Conservation (phyloP, 2,329 filamentous ascomycete genomes). For the Aureobasidium sp. region DNA sequence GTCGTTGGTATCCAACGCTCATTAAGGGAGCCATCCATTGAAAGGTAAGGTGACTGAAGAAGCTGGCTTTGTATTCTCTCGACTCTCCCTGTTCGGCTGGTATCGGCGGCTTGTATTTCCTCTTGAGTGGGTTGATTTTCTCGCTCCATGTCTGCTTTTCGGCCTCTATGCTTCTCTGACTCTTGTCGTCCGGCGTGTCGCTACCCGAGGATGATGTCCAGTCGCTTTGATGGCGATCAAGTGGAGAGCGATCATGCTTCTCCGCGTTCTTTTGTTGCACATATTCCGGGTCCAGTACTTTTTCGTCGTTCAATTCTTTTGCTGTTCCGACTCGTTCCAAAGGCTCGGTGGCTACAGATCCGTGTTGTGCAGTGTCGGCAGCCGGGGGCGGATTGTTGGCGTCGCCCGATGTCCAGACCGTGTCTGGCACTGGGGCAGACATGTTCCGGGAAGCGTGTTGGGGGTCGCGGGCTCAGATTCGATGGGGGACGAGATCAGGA, state of each 20-base stretch:
- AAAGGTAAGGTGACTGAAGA: slow-evolving; percentile 71
- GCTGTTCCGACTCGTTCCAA: slow-evolving; percentile 28
- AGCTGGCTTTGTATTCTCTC: slow-evolving; percentile 62
- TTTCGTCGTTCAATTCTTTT: slow-evolving; percentile 29
- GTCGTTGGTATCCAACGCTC: slow-evolving; percentile 75
- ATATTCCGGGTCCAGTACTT: slow-evolving; percentile 25
- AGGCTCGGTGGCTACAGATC: slow-evolving; percentile 34
- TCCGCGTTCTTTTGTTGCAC: slow-evolving; percentile 16
- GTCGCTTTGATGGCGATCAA: slow-evolving; percentile 24
- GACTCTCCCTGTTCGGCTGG: slow-evolving; percentile 48
- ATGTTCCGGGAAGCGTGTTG: slow-evolving; percentile 13
- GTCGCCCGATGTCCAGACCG: slow-evolving; percentile 30
- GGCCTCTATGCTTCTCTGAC: slow-evolving; percentile 17
- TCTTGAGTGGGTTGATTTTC: slow-evolving; percentile 41
- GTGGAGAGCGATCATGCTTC: slow-evolving; percentile 13
- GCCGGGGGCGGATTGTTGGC: slow-evolving; percentile 27
- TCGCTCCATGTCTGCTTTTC: slow-evolving; percentile 55
- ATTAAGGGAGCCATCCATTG: slow-evolving; percentile 89
- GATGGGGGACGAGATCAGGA: background rate
- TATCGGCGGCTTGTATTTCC: slow-evolving; percentile 45
- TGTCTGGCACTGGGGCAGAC: slow-evolving; percentile 27
- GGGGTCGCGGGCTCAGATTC: background rate
- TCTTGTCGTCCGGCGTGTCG: slow-evolving; percentile 24
- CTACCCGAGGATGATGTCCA: slow-evolving; percentile 27
- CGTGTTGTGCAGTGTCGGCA: slow-evolving; percentile 27